Conservation (phyloP, 257 asterid genomes). For the Ocimum tenuiflorum region DNA sequence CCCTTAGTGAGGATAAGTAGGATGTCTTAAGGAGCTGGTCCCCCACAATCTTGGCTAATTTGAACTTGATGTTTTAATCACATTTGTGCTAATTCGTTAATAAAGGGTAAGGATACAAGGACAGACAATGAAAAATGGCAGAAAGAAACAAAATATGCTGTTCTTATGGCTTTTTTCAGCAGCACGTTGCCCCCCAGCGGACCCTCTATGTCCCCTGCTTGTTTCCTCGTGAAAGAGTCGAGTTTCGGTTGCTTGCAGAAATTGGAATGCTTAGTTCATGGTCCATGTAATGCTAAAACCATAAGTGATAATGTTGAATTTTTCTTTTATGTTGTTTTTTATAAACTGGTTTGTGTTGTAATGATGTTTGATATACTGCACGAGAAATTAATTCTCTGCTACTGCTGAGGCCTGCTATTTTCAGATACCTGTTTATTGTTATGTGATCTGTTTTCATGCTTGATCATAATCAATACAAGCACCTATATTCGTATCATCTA, state of each 20-base stretch:
- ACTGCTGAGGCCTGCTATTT: background rate
- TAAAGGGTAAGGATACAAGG: constrained; percentile 12
- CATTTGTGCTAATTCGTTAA: constrained; percentile 25
- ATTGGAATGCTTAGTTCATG: constrained; percentile 18
- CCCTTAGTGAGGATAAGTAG: constrained; percentile 47
- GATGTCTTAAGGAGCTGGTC: constrained; percentile 44
- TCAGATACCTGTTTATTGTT: background rate
- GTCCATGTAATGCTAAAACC: constrained; percentile 2
- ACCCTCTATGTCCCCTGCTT: constrained; percentile 32
- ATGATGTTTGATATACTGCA: background rate
- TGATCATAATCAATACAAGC: too few relatives aligned
- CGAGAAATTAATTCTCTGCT: background rate
- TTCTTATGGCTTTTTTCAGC: constrained; percentile 29
- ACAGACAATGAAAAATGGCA: constrained; percentile 2
- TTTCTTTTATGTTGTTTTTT: background rate
- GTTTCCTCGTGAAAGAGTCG: constrained; percentile 7
- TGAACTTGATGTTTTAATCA: background rate
- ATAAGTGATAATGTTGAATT: background rate
- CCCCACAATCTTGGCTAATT: constrained; percentile 44
- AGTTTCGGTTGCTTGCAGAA: constrained; percentile 24
- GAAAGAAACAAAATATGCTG: constrained; percentile 30
- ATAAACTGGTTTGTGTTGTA: background rate
- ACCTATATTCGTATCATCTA: background rate
- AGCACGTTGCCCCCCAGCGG: constrained; percentile 27
- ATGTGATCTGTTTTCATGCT: background rate